Evolutionary conservation across 768 basidiomycete genomes (phyloP).

Genomic region (Boletus rufocinnamomeus): DNA sequence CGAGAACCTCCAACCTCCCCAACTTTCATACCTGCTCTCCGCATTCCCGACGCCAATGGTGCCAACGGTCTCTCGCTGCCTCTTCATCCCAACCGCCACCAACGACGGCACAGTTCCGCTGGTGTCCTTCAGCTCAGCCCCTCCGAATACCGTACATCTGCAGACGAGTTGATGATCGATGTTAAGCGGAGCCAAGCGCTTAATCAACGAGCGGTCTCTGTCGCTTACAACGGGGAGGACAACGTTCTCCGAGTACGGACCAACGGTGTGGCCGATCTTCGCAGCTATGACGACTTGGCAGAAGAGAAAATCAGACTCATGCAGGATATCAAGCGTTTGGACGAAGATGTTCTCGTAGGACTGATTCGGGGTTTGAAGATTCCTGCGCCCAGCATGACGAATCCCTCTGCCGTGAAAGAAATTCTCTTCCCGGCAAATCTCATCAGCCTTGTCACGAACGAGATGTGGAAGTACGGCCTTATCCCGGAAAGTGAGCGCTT

Average conservation of each 20-base stretch:
- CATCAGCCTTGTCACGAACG: conserved; percentile 97
- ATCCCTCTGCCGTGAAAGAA: conserved; percentile 93
- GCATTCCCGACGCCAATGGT: conserved; percentile 46
- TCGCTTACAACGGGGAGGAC: conserved; percentile 85
- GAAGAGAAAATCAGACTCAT: conserved; percentile 95
- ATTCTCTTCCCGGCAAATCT: conserved; percentile 98
- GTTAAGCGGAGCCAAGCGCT: conserved; percentile 69
- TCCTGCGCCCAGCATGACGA: conserved; percentile 84
- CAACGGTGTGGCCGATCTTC: conserved; percentile 70
- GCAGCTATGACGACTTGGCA: conserved; percentile 80
- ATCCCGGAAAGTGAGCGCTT: conserved; percentile 97
- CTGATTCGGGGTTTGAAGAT: conserved; percentile 92
- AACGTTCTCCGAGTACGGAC: conserved; percentile 63
- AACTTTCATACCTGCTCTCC: conserved; percentile 80
- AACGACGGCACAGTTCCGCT: conserved; percentile 85
- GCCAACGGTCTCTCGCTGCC: conserved; percentile 48
- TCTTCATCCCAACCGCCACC: conserved; percentile 55
- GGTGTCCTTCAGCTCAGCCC: conserved; percentile 67
- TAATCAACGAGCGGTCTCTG: conserved; percentile 84
- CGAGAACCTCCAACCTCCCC: conserved; percentile 81
- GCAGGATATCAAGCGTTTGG: conserved; percentile 85
- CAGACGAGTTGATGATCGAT: conserved; percentile 75
- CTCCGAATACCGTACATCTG: conserved; percentile 68
- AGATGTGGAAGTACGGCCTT: conserved; percentile 99
- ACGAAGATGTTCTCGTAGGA: conserved; percentile 91